Evolutionary conservation across 2,329 filamentous ascomycete species (phyloP), one percentile per base, ranked within the genome.

Genomic region (Leptographium wingfieldii): DNA sequence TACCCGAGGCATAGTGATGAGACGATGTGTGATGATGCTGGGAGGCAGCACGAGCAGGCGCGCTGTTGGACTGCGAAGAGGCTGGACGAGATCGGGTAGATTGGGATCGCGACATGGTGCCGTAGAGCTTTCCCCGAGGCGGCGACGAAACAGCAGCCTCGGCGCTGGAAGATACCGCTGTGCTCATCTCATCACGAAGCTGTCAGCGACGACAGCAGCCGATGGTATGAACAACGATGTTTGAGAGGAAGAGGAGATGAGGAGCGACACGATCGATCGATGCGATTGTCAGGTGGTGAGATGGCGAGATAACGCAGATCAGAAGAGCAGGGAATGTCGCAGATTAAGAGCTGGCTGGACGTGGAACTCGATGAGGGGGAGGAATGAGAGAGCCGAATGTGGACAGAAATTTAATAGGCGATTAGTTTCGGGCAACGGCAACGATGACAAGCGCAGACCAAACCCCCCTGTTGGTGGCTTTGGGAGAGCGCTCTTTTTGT

Each of bases 11-110:
- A 59, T 64, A 59, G 22, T 62, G 59, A 43, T 59, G 57, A 1
- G 62, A 61, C 2, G 59, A 55, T 31, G 63, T 60, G 40, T 60
- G 60, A 58, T 69, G 67, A 46, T 65, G 65, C 22, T 68, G 67
- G 9, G 66, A 68, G 46, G 63, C 59, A 19, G 66, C 66, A 52
- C 64, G 66, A 55, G 58, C 55, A 19, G 48, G n/a, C 16, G 35
- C 60, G 25, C 65, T 12, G 5, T 19, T 49, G 61, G 68, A 66
- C 66, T 69, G 65, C 62, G 67, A 66, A 54, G 67, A 61, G 59
- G 66, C 61, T 55, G 69, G 69, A 58, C 71, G 70, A 60, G 71
- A 70, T 60, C 72, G 71, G 49, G 71, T 70, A 35, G 73, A 74
- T 40, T 73, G 71, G 53, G 71, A 67, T 63, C 72, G 67, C 54